Percentiles rank a stretch among this genome's conserved stretches.
Evolutionary conservation across 257 asterid genomes (phyloP).

Genomic region (Scutellaria barbata): DNA sequence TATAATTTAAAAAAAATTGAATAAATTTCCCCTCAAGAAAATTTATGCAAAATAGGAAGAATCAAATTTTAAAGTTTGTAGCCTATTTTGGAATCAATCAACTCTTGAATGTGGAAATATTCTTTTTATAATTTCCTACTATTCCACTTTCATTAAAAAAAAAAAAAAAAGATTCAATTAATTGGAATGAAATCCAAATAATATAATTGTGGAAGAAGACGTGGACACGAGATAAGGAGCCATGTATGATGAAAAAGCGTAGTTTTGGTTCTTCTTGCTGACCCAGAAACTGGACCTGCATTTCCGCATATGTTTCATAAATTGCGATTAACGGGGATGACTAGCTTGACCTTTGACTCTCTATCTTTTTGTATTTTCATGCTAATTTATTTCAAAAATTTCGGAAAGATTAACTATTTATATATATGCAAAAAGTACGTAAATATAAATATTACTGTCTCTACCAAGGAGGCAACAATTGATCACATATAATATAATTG

Average conservation of each 20-base stretch:
- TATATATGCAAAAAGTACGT: too few relatives aligned
- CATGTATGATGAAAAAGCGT: slow-evolving; percentile 1
- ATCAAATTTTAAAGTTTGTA: too few relatives aligned
- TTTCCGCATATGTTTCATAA: slow-evolving; percentile 31
- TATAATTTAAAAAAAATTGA: too few relatives aligned
- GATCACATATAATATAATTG: too few relatives aligned
- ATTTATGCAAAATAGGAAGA: too few relatives aligned
- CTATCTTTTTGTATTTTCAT: slow-evolving; percentile 1
- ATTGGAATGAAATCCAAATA: slow-evolving; percentile 10
- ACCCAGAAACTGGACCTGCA: slow-evolving; percentile 10
- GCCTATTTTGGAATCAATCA: background rate
- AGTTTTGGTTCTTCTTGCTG: slow-evolving; percentile 14
- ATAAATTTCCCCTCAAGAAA: too few relatives aligned
- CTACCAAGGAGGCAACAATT: too few relatives aligned
- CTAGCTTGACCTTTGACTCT: slow-evolving; percentile 29
- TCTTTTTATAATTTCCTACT: background rate
- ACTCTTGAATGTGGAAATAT: background rate
- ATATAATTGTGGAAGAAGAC: slow-evolving; percentile 30
- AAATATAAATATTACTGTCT: too few relatives aligned
- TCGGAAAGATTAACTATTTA: slow-evolving; percentile 4
- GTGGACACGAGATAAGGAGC: slow-evolving; percentile 20
- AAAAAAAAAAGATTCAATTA: background rate
- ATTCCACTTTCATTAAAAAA: background rate
- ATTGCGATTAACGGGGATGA: slow-evolving; percentile 15
- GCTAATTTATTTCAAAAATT: slow-evolving; percentile 10